phyloP scores from a whole-genome alignment of 805 yeast genomes.

The Zygoascus flipseniorum region DNA sequence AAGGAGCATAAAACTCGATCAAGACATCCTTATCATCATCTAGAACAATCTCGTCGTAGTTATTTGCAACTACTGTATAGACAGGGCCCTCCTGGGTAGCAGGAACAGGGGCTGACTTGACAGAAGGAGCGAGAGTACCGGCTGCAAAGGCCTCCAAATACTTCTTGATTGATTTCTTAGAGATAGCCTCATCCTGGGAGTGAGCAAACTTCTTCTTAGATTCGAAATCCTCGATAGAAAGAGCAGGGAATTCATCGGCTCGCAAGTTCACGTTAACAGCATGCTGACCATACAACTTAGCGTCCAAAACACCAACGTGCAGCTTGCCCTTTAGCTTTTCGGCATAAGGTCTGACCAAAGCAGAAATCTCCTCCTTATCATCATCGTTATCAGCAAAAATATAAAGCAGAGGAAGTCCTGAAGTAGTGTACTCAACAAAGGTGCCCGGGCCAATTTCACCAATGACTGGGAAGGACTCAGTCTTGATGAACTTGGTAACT shows the following conservation, averaged over 20 bases:
- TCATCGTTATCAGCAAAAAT: conserved; percentile 69
- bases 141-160: conserved; percentile 56
- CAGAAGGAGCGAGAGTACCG: conserved; percentile 60
- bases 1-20: conserved; percentile 90
- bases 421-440: conserved; percentile 62
- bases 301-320: conserved; percentile 85
- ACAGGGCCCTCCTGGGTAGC: conserved; percentile 66
- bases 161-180: conserved; percentile 44
- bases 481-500: conserved; percentile 41
- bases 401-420: conserved; percentile 76
- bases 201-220: conserved; percentile 71
- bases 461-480: conserved; percentile 70
- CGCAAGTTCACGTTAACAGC: conserved; percentile 78
- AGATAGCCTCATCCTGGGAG: conserved; percentile 47
- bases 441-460: conserved; percentile 82
- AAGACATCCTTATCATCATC: conserved; percentile 63
- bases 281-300: conserved; percentile 70
- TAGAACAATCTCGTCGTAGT: conserved; percentile 60
- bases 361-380: conserved; percentile 50
- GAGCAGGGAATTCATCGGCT: conserved; percentile 72
- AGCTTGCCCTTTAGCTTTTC: conserved; percentile 69
- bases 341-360: conserved; percentile 53
- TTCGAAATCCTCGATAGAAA: conserved; percentile 71
- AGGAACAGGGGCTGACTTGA: conserved; percentile 84
- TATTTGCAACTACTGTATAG: conserved; percentile 71